Evolutionary conservation across 768 basidiomycete species (phyloP).

Genomic region (Leccinum subgranulosum): DNA sequence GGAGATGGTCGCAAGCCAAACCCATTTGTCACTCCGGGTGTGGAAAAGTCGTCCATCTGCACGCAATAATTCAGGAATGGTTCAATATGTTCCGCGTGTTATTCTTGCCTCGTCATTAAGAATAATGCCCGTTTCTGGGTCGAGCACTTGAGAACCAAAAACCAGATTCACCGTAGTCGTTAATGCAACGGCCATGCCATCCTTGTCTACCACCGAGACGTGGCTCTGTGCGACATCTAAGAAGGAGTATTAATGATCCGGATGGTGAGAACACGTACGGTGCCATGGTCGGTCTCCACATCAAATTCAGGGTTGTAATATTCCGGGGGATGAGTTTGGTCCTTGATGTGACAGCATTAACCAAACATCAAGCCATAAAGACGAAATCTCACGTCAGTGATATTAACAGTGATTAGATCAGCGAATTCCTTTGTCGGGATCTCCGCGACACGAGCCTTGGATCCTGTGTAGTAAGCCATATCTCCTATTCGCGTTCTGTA

Average conservation of each 20-base stretch:
- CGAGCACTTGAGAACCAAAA: constrained; percentile 87
- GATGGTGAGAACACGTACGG: constrained; percentile 34
- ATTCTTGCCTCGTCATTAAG: constrained; percentile 77
- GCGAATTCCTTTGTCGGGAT: constrained; percentile 73
- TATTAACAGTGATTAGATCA: constrained; percentile 53
- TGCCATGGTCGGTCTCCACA: constrained; percentile 79
- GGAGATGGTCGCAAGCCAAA: constrained; percentile 84
- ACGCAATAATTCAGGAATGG: neutral
- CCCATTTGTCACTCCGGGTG: constrained; percentile 75
- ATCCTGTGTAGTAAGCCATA: constrained; percentile 56
- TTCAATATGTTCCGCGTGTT: neutral
- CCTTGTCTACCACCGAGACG: constrained; percentile 73
- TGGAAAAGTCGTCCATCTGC: constrained; percentile 91
- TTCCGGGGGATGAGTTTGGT: constrained; percentile 71
- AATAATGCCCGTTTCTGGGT: constrained; percentile 83
- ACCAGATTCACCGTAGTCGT: constrained; percentile 89
- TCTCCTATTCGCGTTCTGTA: constrained; percentile 82
- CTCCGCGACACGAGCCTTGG: constrained; percentile 51
- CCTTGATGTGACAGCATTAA: constrained; percentile 41
- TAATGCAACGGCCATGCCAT: constrained; percentile 83
- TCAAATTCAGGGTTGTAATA: constrained; percentile 88
- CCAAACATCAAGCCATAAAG: constrained; percentile 1
- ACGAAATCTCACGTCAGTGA: constrained; percentile 70
- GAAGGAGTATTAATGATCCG: constrained; percentile 4
- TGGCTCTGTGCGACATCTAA: constrained; percentile 58